Evolutionary conservation across 208 protist species (phyloP).

Genomic region (Angomonas deanei): DNA sequence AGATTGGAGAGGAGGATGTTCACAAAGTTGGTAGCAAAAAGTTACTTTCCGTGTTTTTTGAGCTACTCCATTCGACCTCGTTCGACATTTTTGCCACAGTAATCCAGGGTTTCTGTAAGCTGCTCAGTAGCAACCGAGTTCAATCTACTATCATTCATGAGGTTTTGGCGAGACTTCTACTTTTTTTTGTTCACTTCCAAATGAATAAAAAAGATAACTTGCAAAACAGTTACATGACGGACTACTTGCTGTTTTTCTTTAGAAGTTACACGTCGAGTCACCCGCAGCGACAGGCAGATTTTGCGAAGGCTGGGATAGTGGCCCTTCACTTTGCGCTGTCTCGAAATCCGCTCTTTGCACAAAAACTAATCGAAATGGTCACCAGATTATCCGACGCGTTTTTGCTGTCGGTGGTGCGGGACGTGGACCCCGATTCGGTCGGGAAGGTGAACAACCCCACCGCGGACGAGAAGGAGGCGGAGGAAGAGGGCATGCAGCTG

Average conservation of each 20-base stretch:
- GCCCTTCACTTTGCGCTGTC: conserved; percentile 54
- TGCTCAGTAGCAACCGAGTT: conserved; percentile 83
- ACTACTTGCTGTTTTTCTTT: conserved; percentile 71
- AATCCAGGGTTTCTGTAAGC: conserved; percentile 77
- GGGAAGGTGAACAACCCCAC: conserved; percentile 13
- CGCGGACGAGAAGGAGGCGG: conserved; percentile 11
- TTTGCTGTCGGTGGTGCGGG: conserved; percentile 67
- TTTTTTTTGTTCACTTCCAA: conserved; percentile 21
- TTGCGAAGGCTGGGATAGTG: conserved; percentile 51
- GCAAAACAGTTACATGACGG: conserved; percentile 41
- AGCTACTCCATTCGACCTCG: conserved; percentile 34
- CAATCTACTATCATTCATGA: conserved; percentile 36
- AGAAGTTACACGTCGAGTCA: conserved; percentile 81
- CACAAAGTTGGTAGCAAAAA: conserved; percentile 74
- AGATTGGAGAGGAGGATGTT: conserved; percentile 72
- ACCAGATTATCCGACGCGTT: conserved; percentile 64
- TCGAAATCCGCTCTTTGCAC: conserved; percentile 22
- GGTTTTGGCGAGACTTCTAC: conserved; percentile 57
- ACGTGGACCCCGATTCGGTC: conserved; percentile 78
- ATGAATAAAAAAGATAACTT: conserved; percentile 27
- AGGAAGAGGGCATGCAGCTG: neutral
- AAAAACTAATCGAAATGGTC: conserved; percentile 53
- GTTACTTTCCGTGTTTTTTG: conserved; percentile 44
- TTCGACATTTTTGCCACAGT: conserved; percentile 16
- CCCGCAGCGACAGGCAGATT: conserved; percentile 46